Evolutionary conservation across 164 flowering plant species (phyloP), one percentile per base, ranked within the genome.

Genomic region (Macadamia tetraphylla): DNA sequence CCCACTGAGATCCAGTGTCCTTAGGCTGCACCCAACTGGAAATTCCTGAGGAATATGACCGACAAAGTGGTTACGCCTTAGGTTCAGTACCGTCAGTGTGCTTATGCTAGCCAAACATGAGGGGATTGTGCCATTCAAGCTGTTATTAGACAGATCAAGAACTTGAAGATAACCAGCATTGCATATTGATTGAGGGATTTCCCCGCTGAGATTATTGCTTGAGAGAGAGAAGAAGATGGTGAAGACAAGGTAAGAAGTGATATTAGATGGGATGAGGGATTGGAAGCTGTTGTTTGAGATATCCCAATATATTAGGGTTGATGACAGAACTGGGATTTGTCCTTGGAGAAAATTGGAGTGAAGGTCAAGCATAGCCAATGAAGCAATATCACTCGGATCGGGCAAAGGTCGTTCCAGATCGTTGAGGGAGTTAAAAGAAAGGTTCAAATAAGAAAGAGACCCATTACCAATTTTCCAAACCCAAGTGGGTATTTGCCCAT

Each of bases 151-250:
- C 32, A 88, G 65, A 58, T 84, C 83, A 44, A 84, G 83, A 61
- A 82, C 87, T 58, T 66, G 71, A 12, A 84, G 81, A 42, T 44
- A 58, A 1, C 1, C 13, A 0, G 76, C 80, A 55, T 71, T 73
- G 78, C 93, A 88, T 0, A 86, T 51, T 6, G 88, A 82, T 18
- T 46, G 46, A 18, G 94, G 89, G 46, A 88, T 81, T 9, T 0
- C 15, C 13, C 91, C 91, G 0, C 29, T 30, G n/a, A 88, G 23
- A 1, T 30, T 73, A 64, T 87, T 89, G 35, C 61, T 68, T 30
- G 85, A 63, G 48, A 84, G 67, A 15, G 85, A 81, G 35, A 85
- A 71, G 73, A 76, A 81, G 18, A 62, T 5, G 8, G 77, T 55
- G 30, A 9, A 14, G 9, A 1, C 0, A 0, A 80, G 62, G 70